Conservation (phyloP, 2,329 filamentous ascomycete species). For the Cryphonectria carpinicola region DNA sequence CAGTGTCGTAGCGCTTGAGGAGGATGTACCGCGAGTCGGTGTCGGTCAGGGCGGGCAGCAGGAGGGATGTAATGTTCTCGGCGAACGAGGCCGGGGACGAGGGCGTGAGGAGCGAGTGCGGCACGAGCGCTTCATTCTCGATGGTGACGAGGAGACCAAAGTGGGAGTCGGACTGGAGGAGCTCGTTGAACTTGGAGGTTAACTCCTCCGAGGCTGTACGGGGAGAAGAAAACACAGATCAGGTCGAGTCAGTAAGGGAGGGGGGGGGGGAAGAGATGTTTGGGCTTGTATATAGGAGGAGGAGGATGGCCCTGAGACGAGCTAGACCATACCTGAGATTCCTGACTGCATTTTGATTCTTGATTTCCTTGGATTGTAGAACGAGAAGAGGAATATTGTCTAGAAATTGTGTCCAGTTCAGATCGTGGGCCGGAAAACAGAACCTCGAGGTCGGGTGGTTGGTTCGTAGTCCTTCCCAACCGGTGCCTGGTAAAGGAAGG, state of each 20-base stretch:
- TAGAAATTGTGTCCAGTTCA: background rate
- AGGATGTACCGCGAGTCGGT: conserved; percentile 75
- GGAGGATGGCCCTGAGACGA: background rate
- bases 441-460: background rate
- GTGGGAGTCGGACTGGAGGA: conserved; percentile 64
- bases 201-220: conserved; percentile 75
- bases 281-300: background rate
- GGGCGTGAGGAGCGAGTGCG: conserved; percentile 58
- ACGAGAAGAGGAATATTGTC: background rate
- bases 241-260: background rate
- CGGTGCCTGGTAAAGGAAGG: background rate
- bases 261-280: too few relatives aligned
- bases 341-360: conserved; percentile 28
- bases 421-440: background rate
- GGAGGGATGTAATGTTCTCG: conserved; percentile 61
- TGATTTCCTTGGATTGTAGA: background rate
- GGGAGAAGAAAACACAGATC: background rate
- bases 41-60: conserved; percentile 66
- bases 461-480: background rate
- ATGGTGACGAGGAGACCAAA: conserved; percentile 77
- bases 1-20: conserved; percentile 66
- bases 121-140: conserved; percentile 67
- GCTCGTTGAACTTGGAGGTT: conserved; percentile 69
- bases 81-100: conserved; percentile 61
- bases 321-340: conserved; percentile 26